Evolutionary conservation across 2,329 filamentous ascomycete species (phyloP), one percentile per base, ranked within the genome.

Genomic region (Colletotrichum orbiculare): DNA sequence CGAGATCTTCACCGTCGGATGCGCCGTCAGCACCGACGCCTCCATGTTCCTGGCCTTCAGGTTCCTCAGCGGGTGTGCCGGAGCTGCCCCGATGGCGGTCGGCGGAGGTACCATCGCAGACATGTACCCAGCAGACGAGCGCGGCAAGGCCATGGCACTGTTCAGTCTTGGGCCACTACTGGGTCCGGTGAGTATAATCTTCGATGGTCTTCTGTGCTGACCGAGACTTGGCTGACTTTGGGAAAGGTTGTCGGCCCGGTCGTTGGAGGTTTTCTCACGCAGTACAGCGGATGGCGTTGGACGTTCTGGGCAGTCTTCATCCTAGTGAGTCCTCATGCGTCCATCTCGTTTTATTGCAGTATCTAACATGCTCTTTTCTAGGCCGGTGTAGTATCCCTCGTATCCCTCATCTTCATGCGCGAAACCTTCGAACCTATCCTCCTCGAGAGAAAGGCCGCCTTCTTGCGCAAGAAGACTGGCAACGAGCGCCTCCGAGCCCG

Each of bases 401-500:
- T 78, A 4, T 78, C 79, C 17, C 39, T 81, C 11, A 8, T 81
- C 46, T 75, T 81, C 39, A 75, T 81, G 9, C 75, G 77, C 34
- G 85, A 87, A 71, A 83, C 83, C 0, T 85, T 84, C 62, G 79
- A 80, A 0, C 78, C 81, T 0, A 74, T 81, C 0, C 70, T 87
- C 8, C 75, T 87, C 1, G 68, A 78, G 54, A 73, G 75, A 11
- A 84, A 82, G 69, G 76, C 78, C 0, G 64, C 63, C 2, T 72
- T 74, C 2, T 77, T 89, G 1, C 79, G 79, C 4, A 81, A 80
- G 60, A 77, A 83, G 49, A 88, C 85, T 0, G 85, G 85, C 10
- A 88, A 89, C 62, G 64, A 67, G 0, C 69, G 75, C 8, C 73
- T 90, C 2, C 87, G 87, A 1, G 85, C 84, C 25, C 86, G 85